Base-by-base conservation (phyloP, 2,329 filamentous ascomycete species). In the Trichoderma hamatum region DNA sequence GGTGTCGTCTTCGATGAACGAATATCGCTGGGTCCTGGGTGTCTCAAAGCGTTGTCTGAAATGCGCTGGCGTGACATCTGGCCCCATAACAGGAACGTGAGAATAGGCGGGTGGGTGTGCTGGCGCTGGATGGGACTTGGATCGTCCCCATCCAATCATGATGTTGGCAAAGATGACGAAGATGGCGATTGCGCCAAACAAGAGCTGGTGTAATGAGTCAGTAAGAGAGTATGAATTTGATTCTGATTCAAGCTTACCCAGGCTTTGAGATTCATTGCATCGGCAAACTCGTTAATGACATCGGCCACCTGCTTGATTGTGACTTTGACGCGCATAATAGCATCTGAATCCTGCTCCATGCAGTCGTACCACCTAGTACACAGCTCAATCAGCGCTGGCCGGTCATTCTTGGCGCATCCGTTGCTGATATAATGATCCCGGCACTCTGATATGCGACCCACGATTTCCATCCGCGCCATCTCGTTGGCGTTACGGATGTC, bases 251-350 rank as follows among this genome's bases (percentile, higher is more conserved):
- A 51, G 30, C 84, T 72, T 79, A 88, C 86, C 81, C 85, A 86
- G 11, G 86, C 85, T 80, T 97, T 97, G 80, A 93, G 91, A 72
- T 91, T 93, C 79, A 98, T 94, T 6, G 92, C 90, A 74, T 97
- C 93, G 5, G 97, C 90, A 78, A 98, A 97, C 75, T 91, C 91
- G 78, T 98, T 97, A 79, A 98, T 90, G 51, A 99, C 97, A 76
- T 93, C 89, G 0, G 95, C 95, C 76, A 97, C 92, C 30, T 94
- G 96, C 76, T 92, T 91, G 5, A 93, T 94, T 21, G 91, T 93
- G 49, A 97, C 89, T 75, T 90, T 91, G 52, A 95, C 91, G 46
- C 90, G 86, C 73, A 92, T 94, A 68, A 97, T 89, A 68, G 89
- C 88, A 55, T 89, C 85, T 0, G 94, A 90, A 75, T 97, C 92